Evolutionary conservation across 106 monocot genomes (phyloP).

Genomic region (Allium fistulosum): DNA sequence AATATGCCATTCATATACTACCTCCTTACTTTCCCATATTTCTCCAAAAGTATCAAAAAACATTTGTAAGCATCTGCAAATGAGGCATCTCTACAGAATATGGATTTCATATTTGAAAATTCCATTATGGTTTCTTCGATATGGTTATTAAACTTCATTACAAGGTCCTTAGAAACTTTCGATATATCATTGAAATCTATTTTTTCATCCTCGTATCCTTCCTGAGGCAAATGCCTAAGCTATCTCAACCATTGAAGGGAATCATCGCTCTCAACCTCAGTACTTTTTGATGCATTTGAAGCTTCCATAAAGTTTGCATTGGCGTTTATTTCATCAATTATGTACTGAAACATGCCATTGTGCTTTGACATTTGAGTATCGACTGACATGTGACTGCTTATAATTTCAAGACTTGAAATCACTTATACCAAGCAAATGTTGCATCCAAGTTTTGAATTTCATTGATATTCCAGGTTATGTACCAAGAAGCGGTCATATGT

Average conservation of each 20-base stretch:
- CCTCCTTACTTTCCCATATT: conserved; percentile 61
- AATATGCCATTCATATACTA: conserved; percentile 82
- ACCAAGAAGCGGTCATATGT: too few relatives aligned
- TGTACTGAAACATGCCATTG: conserved; percentile 33
- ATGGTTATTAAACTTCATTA: conserved; percentile 14
- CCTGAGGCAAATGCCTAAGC: conserved; percentile 46
- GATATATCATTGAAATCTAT: conserved; percentile 27
- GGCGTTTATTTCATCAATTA: conserved; percentile 33
- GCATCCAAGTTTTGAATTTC: too few relatives aligned
- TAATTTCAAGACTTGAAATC: too few relatives aligned
- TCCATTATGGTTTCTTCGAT: conserved; percentile 17
- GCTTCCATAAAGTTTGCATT: conserved; percentile 43
- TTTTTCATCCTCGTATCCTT: conserved; percentile 15
- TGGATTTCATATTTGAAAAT: conserved; percentile 35
- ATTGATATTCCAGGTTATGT: too few relatives aligned
- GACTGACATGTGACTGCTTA: conserved; percentile 9
- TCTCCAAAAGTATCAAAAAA: conserved; percentile 38
- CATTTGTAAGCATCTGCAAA: conserved; percentile 62
- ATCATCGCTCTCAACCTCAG: conserved; percentile 28
- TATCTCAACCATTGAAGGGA: conserved; percentile 71
- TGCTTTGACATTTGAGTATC: conserved; percentile 11
- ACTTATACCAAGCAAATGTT: too few relatives aligned
- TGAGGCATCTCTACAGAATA: conserved; percentile 44
- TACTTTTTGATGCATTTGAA: conserved; percentile 22
- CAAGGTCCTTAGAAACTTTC: conserved; percentile 27